Evolutionary conservation across 1,284 basidiomycete genomes (phyloP).

Genomic region (Trichosporon coremiiforme): DNA sequence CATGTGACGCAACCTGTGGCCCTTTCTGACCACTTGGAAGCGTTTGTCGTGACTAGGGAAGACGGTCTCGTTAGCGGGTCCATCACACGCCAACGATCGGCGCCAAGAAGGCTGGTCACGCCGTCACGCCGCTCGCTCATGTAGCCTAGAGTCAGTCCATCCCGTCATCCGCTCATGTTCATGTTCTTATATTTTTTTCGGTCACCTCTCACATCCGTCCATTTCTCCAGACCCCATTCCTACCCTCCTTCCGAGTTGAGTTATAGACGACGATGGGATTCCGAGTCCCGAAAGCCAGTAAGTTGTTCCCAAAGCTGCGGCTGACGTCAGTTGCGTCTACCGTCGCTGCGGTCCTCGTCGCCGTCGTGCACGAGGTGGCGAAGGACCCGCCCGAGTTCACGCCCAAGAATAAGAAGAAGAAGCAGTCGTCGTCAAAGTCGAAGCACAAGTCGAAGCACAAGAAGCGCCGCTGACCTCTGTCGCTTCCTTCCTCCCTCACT

Average conservation of each 20-base stretch:
- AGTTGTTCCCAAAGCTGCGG: no score
- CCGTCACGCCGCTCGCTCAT: neutral
- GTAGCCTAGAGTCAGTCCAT: no score
- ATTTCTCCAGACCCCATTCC: no score
- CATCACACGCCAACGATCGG: neutral
- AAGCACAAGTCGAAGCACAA: neutral
- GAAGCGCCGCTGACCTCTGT: neutral
- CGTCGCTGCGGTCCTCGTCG: conserved; percentile 8
- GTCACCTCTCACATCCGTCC: neutral
- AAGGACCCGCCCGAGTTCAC: conserved; percentile 8
- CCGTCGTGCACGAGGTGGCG: conserved; percentile 9
- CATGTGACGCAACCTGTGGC: no score
- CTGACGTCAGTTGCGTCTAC: conserved; percentile 10
- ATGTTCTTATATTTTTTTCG: neutral
- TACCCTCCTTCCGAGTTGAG: neutral
- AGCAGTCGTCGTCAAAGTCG: neutral
- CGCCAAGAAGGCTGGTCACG: neutral
- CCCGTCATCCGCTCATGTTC: neutral
- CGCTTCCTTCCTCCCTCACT: no score
- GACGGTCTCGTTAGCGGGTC: neutral
- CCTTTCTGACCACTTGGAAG: neutral
- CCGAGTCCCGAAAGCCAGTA: neutral
- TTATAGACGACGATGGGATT: conserved; percentile 4
- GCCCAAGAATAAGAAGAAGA: conserved; percentile 13
- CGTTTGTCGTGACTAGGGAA: neutral